These are phyloP conservation scores for Myxozyma udenii DNA, from an alignment of 805 yeast genomes.

Conservation along the genomic window DNA sequence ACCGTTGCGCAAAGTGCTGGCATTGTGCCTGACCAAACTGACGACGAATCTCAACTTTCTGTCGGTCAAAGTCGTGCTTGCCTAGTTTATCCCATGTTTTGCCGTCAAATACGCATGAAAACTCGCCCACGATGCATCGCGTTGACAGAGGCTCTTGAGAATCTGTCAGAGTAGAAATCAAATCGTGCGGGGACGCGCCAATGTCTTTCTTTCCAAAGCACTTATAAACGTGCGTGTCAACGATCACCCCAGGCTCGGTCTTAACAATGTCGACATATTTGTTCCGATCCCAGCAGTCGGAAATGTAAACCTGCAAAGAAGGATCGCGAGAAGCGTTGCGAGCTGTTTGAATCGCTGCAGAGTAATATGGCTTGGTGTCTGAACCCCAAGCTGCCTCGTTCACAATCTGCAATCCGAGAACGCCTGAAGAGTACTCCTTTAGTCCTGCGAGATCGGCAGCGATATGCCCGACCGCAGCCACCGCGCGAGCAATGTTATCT, in stretches of 20 bases:
- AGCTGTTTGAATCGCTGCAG: slow-evolving; percentile 59
- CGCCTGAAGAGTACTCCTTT: slow-evolving; percentile 41
- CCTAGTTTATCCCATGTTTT: slow-evolving; percentile 61
- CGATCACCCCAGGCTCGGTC: slow-evolving; percentile 59
- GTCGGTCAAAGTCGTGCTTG: slow-evolving; percentile 45
- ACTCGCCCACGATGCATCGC: slow-evolving; percentile 85
- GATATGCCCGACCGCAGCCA: slow-evolving; percentile 55
- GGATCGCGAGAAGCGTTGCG: slow-evolving; percentile 47
- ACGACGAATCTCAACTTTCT: slow-evolving; percentile 45
- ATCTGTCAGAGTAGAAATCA: slow-evolving; percentile 56
- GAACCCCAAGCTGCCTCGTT: slow-evolving; percentile 75
- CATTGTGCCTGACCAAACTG: slow-evolving; percentile 61
- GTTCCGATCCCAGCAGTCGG: slow-evolving; percentile 92
- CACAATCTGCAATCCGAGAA: slow-evolving; percentile 78
- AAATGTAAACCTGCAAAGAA: slow-evolving; percentile 67
- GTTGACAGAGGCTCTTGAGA: slow-evolving; percentile 48
- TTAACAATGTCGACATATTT: slow-evolving; percentile 69
- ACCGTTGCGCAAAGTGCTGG: slow-evolving; percentile 18
- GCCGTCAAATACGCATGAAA: slow-evolving; percentile 80
- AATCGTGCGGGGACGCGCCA: slow-evolving; percentile 58
- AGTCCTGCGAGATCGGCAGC: slow-evolving; percentile 47
- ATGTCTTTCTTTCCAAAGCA: slow-evolving; percentile 79
- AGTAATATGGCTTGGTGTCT: slow-evolving; percentile 56
- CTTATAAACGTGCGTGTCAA: slow-evolving; percentile 84
- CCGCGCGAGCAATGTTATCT: slow-evolving; percentile 43